These are phyloP conservation scores for Podospora bellae-mahoneyi DNA, from an alignment of 495 filamentous ascomycete species.

Conservation along the genomic window DNA sequence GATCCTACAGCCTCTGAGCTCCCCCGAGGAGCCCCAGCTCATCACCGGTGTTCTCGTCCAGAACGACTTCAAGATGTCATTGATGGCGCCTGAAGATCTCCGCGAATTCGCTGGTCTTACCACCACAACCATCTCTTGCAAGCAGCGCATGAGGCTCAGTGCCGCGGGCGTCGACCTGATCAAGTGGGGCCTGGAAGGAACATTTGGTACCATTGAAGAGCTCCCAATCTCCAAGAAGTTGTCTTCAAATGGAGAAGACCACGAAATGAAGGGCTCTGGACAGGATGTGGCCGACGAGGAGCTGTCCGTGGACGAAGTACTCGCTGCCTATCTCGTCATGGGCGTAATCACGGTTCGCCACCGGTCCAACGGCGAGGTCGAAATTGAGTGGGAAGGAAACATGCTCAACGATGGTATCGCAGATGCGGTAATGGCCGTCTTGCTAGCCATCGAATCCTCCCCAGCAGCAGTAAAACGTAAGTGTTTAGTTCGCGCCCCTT, in stretches of 20 bases:
- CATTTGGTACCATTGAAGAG: conserved; percentile 82
- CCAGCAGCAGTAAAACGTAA: conserved; percentile 92
- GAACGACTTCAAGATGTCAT: conserved; percentile 90
- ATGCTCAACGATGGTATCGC: conserved; percentile 97
- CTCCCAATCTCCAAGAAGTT: conserved; percentile 47
- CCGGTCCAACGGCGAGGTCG: conserved; percentile 68
- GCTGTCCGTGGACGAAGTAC: conserved; percentile 37
- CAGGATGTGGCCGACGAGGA: conserved; percentile 58
- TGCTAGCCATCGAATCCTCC: conserved; percentile 84
- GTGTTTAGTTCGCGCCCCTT: conserved; percentile 23
- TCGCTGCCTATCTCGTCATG: conserved; percentile 77
- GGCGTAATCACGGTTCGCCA: conserved; percentile 78
- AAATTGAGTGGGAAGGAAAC: conserved; percentile 96
- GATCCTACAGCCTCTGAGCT: conserved; percentile 58
- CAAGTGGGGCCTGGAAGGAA: conserved; percentile 88
- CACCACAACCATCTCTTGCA: conserved; percentile 87
- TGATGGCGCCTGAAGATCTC: conserved; percentile 95
- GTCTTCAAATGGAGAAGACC: conserved; percentile 43
- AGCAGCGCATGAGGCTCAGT: conserved; percentile 77
- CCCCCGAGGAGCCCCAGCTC: conserved; percentile 45
- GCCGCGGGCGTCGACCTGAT: conserved; percentile 89
- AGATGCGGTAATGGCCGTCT: conserved; percentile 87
- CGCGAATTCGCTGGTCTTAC: conserved; percentile 93
- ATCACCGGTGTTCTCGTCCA: conserved; percentile 91
- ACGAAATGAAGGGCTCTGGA: conserved; percentile 49